phyloP scores from a whole-genome alignment of 768 basidiomycete genomes.

The Leccinum uliginosum region DNA sequence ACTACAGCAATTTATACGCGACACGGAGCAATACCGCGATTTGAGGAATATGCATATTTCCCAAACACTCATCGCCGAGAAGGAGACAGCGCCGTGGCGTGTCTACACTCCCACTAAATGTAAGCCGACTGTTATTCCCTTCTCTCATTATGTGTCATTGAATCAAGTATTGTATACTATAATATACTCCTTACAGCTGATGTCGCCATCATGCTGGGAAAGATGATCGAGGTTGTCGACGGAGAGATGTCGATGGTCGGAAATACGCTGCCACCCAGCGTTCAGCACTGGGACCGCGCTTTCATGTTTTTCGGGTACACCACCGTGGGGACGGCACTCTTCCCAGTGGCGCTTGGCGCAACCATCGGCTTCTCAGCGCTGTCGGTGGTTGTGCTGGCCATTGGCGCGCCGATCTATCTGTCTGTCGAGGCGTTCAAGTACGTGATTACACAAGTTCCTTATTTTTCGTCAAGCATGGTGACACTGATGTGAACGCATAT shows the following conservation, averaged over 20 bases:
- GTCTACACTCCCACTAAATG: not conserved
- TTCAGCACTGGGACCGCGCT: conserved; percentile 13
- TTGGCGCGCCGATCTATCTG: not conserved
- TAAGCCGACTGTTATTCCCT: not conserved
- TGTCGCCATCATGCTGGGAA: conserved; percentile 11
- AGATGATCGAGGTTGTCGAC: conserved; percentile 16
- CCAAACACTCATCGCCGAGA: not conserved
- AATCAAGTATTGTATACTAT: not conserved
- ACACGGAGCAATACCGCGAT: not conserved
- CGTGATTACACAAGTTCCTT: not conserved
- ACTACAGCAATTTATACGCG: not conserved
- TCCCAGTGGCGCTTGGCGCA: conserved; percentile 16
- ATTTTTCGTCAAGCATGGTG: not conserved
- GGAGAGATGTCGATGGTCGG: conserved; percentile 10
- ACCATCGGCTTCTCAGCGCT: conserved; percentile 2
- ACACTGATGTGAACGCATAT: not conserved
- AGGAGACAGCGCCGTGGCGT: not conserved
- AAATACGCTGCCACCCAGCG: conserved; percentile 13
- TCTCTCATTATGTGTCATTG: not conserved
- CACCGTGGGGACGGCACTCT: not conserved
- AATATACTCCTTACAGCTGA: conserved; percentile 6
- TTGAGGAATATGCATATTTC: not conserved
- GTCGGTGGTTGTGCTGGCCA: not conserved
- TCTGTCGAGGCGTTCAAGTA: not conserved
- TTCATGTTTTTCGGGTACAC: not conserved